These are phyloP conservation scores for Petunia hybrid DNA, from an alignment of 305 asterid species.

Conservation along the genomic window DNA sequence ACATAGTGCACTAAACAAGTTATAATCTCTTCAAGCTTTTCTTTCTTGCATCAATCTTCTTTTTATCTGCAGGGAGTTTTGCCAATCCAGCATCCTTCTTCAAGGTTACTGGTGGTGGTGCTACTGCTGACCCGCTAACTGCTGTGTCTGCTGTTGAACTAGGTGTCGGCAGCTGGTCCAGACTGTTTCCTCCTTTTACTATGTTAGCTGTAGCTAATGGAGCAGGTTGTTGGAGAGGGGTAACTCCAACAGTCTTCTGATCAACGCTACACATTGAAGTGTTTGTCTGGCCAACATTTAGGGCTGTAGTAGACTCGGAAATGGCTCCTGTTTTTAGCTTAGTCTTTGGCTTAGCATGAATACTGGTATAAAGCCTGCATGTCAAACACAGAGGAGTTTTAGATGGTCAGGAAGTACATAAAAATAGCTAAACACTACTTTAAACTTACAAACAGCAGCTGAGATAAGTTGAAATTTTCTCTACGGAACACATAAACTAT, in stretches of 20 bases:
- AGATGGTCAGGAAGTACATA: background rate
- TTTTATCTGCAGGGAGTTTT: conserved; percentile 74
- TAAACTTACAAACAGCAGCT: background rate
- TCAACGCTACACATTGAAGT: conserved; percentile 60
- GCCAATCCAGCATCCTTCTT: conserved; percentile 68
- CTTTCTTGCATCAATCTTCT: conserved; percentile 94
- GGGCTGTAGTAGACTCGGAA: conserved; percentile 68
- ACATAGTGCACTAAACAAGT: conserved; percentile 12
- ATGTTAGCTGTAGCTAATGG: conserved; percentile 56
- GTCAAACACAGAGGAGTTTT: background rate
- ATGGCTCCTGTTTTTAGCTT: conserved; percentile 72
- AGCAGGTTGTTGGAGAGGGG: conserved; percentile 38
- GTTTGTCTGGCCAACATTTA: conserved; percentile 68
- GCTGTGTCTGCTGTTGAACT: conserved; percentile 54
- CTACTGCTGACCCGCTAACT: conserved; percentile 61
- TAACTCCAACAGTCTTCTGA: conserved; percentile 57
- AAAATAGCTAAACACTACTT: background rate
- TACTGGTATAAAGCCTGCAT: conserved; percentile 79
- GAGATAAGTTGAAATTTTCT: background rate
- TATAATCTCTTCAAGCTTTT: conserved; percentile 91
- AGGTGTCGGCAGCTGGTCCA: conserved; percentile 47
- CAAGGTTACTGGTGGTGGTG: conserved; percentile 49
- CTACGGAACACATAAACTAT: background rate
- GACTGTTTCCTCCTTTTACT: conserved; percentile 61
- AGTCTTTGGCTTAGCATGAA: conserved; percentile 86